Percentiles rank a stretch among this genome's conserved stretches.
Conservation (phyloP, 2,329 filamentous ascomycete genomes). For the Nakataea oryzae region DNA sequence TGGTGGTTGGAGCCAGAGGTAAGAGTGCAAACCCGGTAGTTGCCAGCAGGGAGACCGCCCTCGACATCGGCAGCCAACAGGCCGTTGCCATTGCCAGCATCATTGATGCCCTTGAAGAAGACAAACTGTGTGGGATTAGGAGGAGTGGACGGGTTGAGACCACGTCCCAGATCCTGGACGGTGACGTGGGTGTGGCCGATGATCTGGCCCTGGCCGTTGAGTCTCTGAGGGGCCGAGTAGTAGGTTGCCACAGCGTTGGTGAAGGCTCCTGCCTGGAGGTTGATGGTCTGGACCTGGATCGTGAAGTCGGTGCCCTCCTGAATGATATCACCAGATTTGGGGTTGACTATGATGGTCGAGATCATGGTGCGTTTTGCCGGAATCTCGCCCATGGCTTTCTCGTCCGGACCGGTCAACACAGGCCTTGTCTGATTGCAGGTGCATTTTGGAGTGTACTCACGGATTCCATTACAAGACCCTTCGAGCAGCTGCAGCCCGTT, state of each 20-base stretch:
- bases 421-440: not conserved
- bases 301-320: conserved; percentile 38
- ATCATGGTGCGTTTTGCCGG: conserved; percentile 44
- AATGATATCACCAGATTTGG: conserved; percentile 37
- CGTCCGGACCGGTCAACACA: not conserved
- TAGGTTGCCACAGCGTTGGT: conserved; percentile 50
- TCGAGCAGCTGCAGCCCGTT: conserved; percentile 46
- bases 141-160: conserved; percentile 34
- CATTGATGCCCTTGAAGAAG: conserved; percentile 31
- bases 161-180: conserved; percentile 42
- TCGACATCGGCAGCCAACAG: conserved; percentile 22
- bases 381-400: conserved; percentile 46
- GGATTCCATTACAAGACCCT: conserved; percentile 54
- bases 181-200: conserved; percentile 51
- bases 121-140: conserved; percentile 37
- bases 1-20: conserved; percentile 30
- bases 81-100: conserved; percentile 25
- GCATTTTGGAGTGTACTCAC: conserved; percentile 22
- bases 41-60: conserved; percentile 27
- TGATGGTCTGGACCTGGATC: conserved; percentile 38
- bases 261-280: conserved; percentile 45
- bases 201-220: conserved; percentile 36
- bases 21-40: conserved; percentile 32
- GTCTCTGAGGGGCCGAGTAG: conserved; percentile 46
- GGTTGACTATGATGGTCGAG: conserved; percentile 40